phyloP scores from a whole-genome alignment of 371 early-diverging fungal genomes.

The Mucor lusitanicus region DNA sequence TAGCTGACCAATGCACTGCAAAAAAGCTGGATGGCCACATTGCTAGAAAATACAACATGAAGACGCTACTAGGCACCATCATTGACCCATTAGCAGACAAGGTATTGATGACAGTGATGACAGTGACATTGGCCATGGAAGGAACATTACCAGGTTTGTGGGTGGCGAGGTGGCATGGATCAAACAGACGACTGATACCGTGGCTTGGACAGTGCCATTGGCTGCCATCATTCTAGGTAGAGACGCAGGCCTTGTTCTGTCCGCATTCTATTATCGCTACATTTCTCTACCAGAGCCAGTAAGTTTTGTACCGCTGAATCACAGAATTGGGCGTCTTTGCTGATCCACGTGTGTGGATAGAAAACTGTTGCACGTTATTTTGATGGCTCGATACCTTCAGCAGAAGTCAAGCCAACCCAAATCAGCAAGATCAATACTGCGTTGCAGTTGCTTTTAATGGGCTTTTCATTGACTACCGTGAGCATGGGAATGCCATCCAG shows the following conservation, averaged over 20 bases:
- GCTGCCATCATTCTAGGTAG: constrained; percentile 87
- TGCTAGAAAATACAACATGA: constrained; percentile 86
- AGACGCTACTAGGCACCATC: constrained; percentile 86
- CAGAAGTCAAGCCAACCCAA: constrained; percentile 85
- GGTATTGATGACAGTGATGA: constrained; percentile 89
- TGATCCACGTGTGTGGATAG: constrained; percentile 29
- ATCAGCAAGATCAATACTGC: constrained; percentile 93
- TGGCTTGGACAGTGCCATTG: constrained; percentile 57
- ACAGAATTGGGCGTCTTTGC: no score
- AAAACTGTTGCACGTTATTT: constrained; percentile 87
- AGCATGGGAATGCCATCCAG: constrained; percentile 30
- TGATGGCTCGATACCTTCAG: constrained; percentile 89
- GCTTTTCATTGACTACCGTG: constrained; percentile 62
- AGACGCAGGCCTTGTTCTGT: constrained; percentile 78
- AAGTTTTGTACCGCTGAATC: background rate
- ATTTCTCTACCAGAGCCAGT: constrained; percentile 88
- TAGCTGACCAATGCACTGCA: background rate
- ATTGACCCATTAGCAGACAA: constrained; percentile 98
- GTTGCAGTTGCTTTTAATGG: constrained; percentile 86
- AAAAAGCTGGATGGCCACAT: constrained; percentile 87
- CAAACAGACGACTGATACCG: background rate
- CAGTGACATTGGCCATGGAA: constrained; percentile 76
- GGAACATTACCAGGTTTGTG: constrained; percentile 77
- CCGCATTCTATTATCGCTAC: constrained; percentile 86
- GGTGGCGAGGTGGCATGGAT: background rate